A percentile compares a stretch with the other conserved stretches of the same genome.
Evolutionary conservation across 1,284 basidiomycete genomes (phyloP).

Genomic region (Malassezia psittaci): DNA sequence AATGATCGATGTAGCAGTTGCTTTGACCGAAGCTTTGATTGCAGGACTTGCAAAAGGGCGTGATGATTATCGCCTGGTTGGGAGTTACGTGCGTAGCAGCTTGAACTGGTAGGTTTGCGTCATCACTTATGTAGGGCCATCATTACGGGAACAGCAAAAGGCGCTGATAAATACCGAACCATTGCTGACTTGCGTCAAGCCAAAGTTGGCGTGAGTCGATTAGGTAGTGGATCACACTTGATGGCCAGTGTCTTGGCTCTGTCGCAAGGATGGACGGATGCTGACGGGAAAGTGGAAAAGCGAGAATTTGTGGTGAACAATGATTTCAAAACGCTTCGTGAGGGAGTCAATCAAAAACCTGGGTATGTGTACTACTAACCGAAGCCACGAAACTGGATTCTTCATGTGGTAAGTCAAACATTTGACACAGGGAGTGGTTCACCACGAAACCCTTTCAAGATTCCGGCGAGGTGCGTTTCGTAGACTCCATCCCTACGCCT

Average conservation of each 20-base stretch:
- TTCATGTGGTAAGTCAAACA: conserved; percentile 54
- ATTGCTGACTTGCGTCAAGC: conserved; percentile 70
- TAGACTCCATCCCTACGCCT: conserved; percentile 77
- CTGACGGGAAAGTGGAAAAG: conserved; percentile 11
- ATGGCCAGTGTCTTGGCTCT: conserved; percentile 92
- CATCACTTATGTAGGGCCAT: conserved; percentile 61
- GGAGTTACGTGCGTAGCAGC: conserved; percentile 65
- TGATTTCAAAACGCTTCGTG: conserved; percentile 58
- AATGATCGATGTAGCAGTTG: conserved; percentile 54
- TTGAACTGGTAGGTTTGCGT: conserved; percentile 30
- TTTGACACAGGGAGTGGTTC: conserved; percentile 52
- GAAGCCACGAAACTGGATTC: conserved; percentile 14
- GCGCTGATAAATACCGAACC: conserved; percentile 55
- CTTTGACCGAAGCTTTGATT: conserved; percentile 84
- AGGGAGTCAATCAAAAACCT: conserved; percentile 63
- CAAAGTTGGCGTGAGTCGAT: conserved; percentile 76
- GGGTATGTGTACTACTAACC: neutral
- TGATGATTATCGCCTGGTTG: conserved; percentile 76
- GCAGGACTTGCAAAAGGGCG: conserved; percentile 77
- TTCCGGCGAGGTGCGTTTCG: conserved; percentile 65
- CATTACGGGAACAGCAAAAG: conserved; percentile 64
- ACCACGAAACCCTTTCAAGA: conserved; percentile 89
- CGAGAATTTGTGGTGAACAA: conserved; percentile 42
- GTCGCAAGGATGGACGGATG: conserved; percentile 51
- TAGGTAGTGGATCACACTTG: conserved; percentile 77